Conservation (phyloP, 306 rosid species). For the Ochetophila trinervis region DNA sequence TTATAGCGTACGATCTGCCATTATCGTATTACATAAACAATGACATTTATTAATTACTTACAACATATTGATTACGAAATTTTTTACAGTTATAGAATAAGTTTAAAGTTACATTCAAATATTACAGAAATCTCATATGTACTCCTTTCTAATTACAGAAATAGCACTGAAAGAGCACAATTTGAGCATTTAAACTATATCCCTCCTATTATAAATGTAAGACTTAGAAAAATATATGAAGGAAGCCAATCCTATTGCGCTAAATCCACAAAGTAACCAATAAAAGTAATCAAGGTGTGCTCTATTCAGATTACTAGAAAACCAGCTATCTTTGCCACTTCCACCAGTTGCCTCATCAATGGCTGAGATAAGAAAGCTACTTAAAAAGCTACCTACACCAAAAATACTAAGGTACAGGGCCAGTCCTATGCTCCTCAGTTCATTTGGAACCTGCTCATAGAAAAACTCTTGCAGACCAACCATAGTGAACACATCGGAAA, state of each 20-base stretch:
- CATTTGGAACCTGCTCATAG: conserved; percentile 21
- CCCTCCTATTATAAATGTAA: conserved; percentile 19
- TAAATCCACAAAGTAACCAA: conserved; percentile 18
- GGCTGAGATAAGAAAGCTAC: conserved; percentile 14
- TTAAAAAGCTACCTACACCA: conserved; percentile 24
- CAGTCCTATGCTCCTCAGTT: conserved; percentile 24
- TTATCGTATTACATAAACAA: no score
- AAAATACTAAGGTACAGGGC: conserved; percentile 22
- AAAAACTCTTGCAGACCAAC: conserved; percentile 27
- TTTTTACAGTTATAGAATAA: no score
- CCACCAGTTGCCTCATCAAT: conserved; percentile 20
- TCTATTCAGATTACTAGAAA: conserved; percentile 21
- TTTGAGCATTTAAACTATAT: no score
- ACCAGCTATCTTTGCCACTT: conserved; percentile 24
- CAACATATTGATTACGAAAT: no score
- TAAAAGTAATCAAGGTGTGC: no score
- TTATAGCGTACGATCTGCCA: no score
- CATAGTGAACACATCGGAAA: background rate
- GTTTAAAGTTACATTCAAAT: no score
- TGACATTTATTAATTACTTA: no score
- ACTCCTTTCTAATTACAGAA: no score
- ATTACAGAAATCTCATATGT: no score
- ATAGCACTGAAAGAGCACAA: no score
- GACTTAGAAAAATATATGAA: conserved; percentile 13
- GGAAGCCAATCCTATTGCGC: conserved; percentile 4